Conservation (phyloP, 2,329 filamentous ascomycete species). For the Paecilomyces formosus region DNA sequence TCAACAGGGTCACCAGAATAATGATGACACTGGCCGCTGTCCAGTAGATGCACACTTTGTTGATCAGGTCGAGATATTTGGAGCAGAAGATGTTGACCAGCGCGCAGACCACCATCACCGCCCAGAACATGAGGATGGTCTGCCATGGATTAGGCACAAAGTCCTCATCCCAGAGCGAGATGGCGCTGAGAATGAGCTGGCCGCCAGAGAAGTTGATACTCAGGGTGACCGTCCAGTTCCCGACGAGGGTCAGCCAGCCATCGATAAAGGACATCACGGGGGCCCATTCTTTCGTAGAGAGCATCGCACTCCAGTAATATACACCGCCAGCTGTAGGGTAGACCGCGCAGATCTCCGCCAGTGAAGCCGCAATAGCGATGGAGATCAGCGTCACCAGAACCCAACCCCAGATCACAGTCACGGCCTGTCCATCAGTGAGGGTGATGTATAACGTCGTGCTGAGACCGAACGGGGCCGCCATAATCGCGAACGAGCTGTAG, state of each 20-base stretch:
- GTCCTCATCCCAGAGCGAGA: slow-evolving; percentile 62
- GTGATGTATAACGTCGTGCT: slow-evolving; percentile 63
- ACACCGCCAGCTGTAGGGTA: slow-evolving; percentile 63
- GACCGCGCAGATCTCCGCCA: slow-evolving; percentile 63
- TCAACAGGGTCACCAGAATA: slow-evolving; percentile 57
- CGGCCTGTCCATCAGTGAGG: slow-evolving; percentile 59
- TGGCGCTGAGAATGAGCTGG: slow-evolving; percentile 60
- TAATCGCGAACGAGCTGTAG: slow-evolving; percentile 60
- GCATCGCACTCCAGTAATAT: slow-evolving; percentile 66
- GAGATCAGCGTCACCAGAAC: slow-evolving; percentile 58
- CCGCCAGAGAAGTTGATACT: slow-evolving; percentile 68
- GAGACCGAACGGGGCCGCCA: slow-evolving; percentile 63
- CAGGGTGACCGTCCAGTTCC: slow-evolving; percentile 63
- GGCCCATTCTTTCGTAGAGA: slow-evolving; percentile 57
- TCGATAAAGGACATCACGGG: slow-evolving; percentile 63
- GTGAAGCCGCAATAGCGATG: slow-evolving; percentile 55
- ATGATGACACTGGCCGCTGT: slow-evolving; percentile 59
- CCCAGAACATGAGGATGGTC: slow-evolving; percentile 66
- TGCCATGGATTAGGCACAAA: slow-evolving; percentile 62
- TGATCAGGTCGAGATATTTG: slow-evolving; percentile 59
- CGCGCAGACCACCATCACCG: slow-evolving; percentile 59
- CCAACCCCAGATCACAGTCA: slow-evolving; percentile 66
- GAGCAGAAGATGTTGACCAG: slow-evolving; percentile 58
- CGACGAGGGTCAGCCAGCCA: slow-evolving; percentile 64
- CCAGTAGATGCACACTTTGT: slow-evolving; percentile 68